Conservation (phyloP, 306 rosid species). For the Notholithocarpus densiflorus region DNA sequence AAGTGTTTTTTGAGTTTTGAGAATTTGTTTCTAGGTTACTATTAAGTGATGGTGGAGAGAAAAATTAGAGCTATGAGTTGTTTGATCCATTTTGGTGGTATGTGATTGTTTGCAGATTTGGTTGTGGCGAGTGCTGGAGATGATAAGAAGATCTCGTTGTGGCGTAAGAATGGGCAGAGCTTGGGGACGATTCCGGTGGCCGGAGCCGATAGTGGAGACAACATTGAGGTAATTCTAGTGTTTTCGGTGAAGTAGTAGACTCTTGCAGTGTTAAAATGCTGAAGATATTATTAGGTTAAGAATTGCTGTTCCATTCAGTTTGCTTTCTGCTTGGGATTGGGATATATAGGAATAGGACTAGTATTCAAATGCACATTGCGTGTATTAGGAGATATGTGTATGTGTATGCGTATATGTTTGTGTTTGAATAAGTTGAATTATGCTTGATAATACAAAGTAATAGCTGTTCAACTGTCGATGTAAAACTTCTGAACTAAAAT, state of each 20-base stretch:
- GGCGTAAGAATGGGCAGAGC: conserved; percentile 88
- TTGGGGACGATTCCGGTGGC: conserved; percentile 94
- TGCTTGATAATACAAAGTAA: neutral
- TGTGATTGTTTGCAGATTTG: conserved; percentile 54
- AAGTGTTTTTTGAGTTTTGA: neutral
- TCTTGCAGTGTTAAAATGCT: neutral
- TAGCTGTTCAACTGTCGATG: neutral
- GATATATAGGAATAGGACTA: too few species aligned
- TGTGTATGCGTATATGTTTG: neutral
- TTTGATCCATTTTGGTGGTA: conserved; percentile 18
- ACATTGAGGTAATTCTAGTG: conserved; percentile 53
- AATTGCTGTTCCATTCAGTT: neutral
- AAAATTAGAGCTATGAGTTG: neutral
- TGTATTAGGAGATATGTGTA: neutral
- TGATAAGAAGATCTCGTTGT: conserved; percentile 86
- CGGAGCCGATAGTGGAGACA: conserved; percentile 74
- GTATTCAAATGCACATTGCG: neutral
- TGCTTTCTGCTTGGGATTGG: too few species aligned
- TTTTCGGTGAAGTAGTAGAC: conserved; percentile 5
- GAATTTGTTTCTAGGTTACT: neutral
- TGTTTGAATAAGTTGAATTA: neutral
- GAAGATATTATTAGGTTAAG: neutral
- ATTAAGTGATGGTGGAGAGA: neutral
- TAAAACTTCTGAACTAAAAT: neutral
- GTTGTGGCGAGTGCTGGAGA: conserved; percentile 99